phyloP scores from a whole-genome alignment of 257 asterid genomes.

The Lavandula angustifolia region DNA sequence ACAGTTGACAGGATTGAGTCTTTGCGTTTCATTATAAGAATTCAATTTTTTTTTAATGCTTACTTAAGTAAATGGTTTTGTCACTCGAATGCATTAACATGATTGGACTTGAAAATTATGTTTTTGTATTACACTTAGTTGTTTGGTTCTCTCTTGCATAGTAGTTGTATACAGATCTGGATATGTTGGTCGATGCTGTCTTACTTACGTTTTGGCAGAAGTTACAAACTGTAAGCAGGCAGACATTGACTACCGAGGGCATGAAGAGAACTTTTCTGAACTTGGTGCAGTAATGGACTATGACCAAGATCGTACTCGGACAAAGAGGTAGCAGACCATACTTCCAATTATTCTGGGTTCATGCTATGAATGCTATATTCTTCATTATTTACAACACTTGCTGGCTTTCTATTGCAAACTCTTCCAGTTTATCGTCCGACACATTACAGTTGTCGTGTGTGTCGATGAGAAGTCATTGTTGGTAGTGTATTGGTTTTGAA shows the following conservation, averaged over 20 bases:
- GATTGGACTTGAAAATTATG: not conserved
- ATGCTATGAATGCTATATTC: constrained; percentile 18
- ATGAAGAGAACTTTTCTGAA: constrained; percentile 87
- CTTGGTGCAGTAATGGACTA: constrained; percentile 90
- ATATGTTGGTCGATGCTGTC: constrained; percentile 78
- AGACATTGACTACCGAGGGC: constrained; percentile 71
- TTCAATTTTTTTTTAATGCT: not conserved
- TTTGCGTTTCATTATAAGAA: constrained; percentile 11
- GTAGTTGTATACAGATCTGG: constrained; percentile 49
- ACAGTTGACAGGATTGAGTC: constrained; percentile 4
- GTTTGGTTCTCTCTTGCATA: constrained; percentile 15
- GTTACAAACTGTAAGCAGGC: constrained; percentile 96
- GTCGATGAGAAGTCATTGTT: not conserved
- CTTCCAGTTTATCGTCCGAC: not conserved
- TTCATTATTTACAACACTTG: not conserved
- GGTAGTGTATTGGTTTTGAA: not conserved
- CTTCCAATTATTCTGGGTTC: constrained; percentile 23
- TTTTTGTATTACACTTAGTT: constrained; percentile 7
- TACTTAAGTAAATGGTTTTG: constrained; percentile 7
- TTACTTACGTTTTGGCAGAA: constrained; percentile 98
- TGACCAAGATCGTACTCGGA: constrained; percentile 80
- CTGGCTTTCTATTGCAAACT: not conserved
- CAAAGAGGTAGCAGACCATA: constrained; percentile 68
- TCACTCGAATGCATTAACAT: constrained; percentile 22
- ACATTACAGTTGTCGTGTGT: not conserved